A percentile compares a stretch with the other conserved stretches of the same genome.
Evolutionary conservation across 495 filamentous ascomycete species (phyloP).

Genomic region (Aspergillus coremiiformis): DNA sequence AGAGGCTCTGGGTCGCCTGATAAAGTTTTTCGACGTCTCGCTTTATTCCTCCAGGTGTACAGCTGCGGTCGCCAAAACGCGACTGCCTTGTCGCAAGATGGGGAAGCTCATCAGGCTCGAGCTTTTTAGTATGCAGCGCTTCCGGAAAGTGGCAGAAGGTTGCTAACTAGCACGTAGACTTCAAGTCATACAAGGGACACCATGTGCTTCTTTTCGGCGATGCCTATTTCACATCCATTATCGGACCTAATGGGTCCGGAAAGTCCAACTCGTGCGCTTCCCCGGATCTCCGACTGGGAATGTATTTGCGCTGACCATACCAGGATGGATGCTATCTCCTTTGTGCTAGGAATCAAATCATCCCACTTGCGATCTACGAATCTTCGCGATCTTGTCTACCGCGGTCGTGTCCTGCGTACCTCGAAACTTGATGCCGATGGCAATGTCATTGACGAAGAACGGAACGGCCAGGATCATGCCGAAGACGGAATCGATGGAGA

Average conservation of each 20-base stretch:
- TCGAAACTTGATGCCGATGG: constrained; percentile 86
- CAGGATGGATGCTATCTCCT: constrained; percentile 99
- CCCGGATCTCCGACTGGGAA: not conserved
- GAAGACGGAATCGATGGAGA: constrained; percentile 29
- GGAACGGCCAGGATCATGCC: constrained; percentile 43
- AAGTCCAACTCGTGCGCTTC: constrained; percentile 96
- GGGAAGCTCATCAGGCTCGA: constrained; percentile 92
- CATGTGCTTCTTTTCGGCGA: constrained; percentile 93
- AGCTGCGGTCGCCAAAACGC: constrained; percentile 27
- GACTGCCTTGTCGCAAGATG: constrained; percentile 42
- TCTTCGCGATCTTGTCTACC: constrained; percentile 90
- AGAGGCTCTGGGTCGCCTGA: not conserved
- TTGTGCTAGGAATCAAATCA: constrained; percentile 97
- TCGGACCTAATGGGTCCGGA: constrained; percentile 97
- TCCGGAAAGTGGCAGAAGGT: not conserved
- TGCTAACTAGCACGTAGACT: constrained; percentile 55
- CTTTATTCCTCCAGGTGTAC: constrained; percentile 12
- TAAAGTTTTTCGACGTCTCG: not conserved
- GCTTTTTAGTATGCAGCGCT: constrained; percentile 66
- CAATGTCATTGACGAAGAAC: constrained; percentile 51
- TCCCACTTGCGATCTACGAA: constrained; percentile 94
- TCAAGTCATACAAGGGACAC: constrained; percentile 98
- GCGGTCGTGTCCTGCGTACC: constrained; percentile 84
- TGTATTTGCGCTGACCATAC: constrained; percentile 15
- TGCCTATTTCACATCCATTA: constrained; percentile 98